Evolutionary conservation across 2,329 filamentous ascomycete species (phyloP).

Genomic region (Hortaea werneckii): DNA sequence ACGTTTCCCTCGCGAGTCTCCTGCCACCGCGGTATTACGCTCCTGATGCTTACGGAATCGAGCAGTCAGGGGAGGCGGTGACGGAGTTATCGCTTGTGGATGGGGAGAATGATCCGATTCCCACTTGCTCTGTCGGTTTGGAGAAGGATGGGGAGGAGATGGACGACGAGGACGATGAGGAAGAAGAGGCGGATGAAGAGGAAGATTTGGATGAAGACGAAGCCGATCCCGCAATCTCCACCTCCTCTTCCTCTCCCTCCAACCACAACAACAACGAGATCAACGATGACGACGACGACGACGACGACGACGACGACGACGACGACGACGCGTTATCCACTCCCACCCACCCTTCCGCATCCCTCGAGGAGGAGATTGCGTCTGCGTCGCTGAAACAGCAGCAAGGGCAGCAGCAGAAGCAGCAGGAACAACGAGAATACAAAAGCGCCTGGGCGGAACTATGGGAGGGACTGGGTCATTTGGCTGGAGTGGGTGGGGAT

Average conservation of each 20-base stretch:
- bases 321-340: not conserved
- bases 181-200: not conserved
- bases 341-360: not conserved
- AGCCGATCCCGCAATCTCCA: not conserved
- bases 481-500: conserved; percentile 17
- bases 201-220: too few relatives aligned
- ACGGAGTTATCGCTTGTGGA: too few relatives aligned
- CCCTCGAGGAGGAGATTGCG: too few relatives aligned
- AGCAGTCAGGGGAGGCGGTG: not conserved
- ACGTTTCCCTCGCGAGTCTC: too few relatives aligned
- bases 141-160: not conserved
- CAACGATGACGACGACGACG: not conserved
- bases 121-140: too few relatives aligned
- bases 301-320: not conserved
- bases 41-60: not conserved
- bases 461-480: conserved; percentile 21
- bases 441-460: conserved; percentile 27
- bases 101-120: too few relatives aligned
- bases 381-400: too few relatives aligned
- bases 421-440: not conserved
- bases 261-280: conserved; percentile 4
- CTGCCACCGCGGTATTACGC: too few relatives aligned
- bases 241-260: not conserved
- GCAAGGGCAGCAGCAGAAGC: not conserved
- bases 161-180: not conserved